Percentiles rank a stretch among this genome's conserved stretches.
phyloP scores from a whole-genome alignment of 1,284 basidiomycete genomes.

The Tetrapyrgos nigripes region DNA sequence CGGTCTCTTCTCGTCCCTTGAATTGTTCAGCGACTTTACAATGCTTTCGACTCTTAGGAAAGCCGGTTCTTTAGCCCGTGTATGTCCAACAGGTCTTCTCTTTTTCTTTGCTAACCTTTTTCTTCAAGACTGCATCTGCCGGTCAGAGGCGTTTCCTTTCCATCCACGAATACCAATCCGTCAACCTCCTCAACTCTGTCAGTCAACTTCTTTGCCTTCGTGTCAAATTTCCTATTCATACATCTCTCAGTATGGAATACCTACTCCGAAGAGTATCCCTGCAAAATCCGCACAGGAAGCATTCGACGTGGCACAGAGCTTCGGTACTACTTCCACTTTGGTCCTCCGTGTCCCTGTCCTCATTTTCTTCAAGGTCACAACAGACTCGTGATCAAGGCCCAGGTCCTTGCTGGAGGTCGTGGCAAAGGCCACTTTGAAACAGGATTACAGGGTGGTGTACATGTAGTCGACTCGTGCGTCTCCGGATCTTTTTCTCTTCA shows the following conservation, averaged over 20 bases:
- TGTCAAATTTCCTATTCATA: background rate
- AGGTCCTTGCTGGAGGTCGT: constrained; percentile 98
- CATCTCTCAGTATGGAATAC: constrained; percentile 85
- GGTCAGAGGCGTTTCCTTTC: constrained; percentile 94
- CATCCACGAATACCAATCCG: constrained; percentile 98
- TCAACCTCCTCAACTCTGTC: constrained; percentile 93
- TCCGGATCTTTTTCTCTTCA: constrained; percentile 8
- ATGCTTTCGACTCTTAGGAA: constrained; percentile 73
- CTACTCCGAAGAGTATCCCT: constrained; percentile 91
- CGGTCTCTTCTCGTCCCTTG: constrained; percentile 20
- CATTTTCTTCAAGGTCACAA: constrained; percentile 55
- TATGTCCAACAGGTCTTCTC: constrained; percentile 38
- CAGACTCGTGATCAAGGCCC: constrained; percentile 94
- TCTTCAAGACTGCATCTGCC: constrained; percentile 63
- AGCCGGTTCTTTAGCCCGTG: constrained; percentile 65
- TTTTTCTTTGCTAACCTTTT: background rate
- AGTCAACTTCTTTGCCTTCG: constrained; percentile 26
- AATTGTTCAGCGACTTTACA: constrained; percentile 28
- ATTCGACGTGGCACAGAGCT: constrained; percentile 86
- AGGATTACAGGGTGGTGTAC: constrained; percentile 97
- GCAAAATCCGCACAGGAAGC: constrained; percentile 94
- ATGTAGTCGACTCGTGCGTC: constrained; percentile 80
- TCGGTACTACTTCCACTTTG: constrained; percentile 57
- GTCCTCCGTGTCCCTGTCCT: constrained; percentile 10
- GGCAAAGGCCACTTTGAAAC: constrained; percentile 98